Evolutionary conservation across 1,284 basidiomycete genomes (phyloP), one percentile per base, ranked within the genome.

Genomic region (Acaromyces ingoldii): DNA sequence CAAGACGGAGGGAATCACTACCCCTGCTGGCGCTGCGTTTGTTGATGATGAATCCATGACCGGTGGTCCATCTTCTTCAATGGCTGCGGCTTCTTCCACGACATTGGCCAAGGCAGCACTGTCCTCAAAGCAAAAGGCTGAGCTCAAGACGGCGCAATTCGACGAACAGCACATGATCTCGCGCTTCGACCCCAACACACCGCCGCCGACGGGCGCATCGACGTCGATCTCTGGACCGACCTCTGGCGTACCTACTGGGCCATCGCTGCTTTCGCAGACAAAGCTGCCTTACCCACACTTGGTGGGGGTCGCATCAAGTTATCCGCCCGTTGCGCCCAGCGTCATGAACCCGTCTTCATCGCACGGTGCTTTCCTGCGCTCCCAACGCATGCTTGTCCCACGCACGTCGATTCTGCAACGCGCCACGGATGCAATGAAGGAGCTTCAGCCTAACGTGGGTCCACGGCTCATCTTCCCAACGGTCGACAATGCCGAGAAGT

Each of bases 311-410:
- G 63, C 72, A 4, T 72, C 71, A 0, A 65, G 62, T 1, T 47
- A 63, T n/a, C 71, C 72, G 0, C 64, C 72, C 2, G 50, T 65
- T 11, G 62, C 66, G 9, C 53, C 64, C 6, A 58, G 64, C n/a
- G 47, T 61, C 1, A 51, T 59, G 15, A 65, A 63, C 29, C 58
- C 60, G 5, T 49, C 54, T 2, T 57, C 61, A 3, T 58, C 65
- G n/a, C 73, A 71, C 41, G 71, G 71, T 11, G 72, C 57, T 26
- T 75, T 66, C 57, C 51, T 75, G 9, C 71, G 74, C 10, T 75
- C 74, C 5, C 57, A 60, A 7, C 65, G 72, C 21, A 65, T 72
- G 58, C 62, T 75, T 13, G 57, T 63, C 0, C 70, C 72, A 4
- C 67, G 70, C 6, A 57, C 70, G 24, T 66, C 70, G 46, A 51